phyloP scores from a whole-genome alignment of 2,329 filamentous ascomycete species.

The Geosmithia flava region DNA sequence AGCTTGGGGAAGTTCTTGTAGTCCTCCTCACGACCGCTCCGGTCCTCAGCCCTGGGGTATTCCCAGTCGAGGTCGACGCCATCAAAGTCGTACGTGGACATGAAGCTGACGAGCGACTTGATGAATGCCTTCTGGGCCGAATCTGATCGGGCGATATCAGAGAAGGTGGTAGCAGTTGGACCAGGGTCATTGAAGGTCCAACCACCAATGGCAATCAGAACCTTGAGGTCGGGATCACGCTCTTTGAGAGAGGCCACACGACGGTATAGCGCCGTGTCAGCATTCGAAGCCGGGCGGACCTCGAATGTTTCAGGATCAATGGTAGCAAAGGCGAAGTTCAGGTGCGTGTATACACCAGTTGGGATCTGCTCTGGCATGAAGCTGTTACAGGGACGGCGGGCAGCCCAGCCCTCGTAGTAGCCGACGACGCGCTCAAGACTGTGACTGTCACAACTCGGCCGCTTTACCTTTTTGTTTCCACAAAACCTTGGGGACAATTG shows the following conservation, averaged over 20 bases:
- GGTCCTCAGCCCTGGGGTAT: conserved; percentile 15
- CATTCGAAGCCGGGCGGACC: not conserved
- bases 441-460: not conserved
- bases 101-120: conserved; percentile 13
- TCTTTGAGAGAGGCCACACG: conserved; percentile 2
- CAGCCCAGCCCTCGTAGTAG: not conserved
- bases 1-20: conserved; percentile 10
- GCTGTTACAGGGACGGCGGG: conserved; percentile 7
- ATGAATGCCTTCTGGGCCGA: conserved; percentile 18
- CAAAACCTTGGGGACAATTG: not conserved
- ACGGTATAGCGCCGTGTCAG: not conserved
- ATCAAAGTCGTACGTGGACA: conserved; percentile 13
- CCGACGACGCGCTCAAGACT: not conserved
- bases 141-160: not conserved
- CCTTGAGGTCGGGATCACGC: conserved; percentile 1
- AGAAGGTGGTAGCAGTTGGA: conserved; percentile 9
- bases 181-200: conserved; percentile 21
- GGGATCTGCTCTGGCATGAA: conserved; percentile 12
- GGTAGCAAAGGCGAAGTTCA: conserved; percentile 20
- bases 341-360: conserved; percentile 13
- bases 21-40: conserved; percentile 12
- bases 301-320: conserved; percentile 18
- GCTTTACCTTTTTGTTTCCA: not conserved
- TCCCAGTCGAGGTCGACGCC: conserved; percentile 18
- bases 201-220: conserved; percentile 6